A percentile compares a stretch with the other conserved stretches of the same genome.
phyloP scores from a whole-genome alignment of 169 alveolate genomes.

The Babesia ovis region DNA sequence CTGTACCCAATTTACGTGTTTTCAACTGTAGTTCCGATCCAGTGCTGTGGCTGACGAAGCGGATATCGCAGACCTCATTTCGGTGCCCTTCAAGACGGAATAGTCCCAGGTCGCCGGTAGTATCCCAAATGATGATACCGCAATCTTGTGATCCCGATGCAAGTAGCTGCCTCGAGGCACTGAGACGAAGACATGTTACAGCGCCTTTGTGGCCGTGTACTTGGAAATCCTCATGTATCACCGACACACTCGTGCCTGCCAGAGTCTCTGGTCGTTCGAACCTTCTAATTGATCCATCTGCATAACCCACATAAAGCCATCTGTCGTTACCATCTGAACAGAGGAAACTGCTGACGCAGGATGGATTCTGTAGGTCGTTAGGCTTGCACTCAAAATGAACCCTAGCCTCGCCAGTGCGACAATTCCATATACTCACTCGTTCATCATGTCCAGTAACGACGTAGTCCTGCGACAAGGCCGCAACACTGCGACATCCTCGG shows the following conservation, averaged over 20 bases:
- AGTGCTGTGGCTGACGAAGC: constrained; percentile 44
- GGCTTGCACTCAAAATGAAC: constrained; percentile 27
- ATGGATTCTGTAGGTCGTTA: constrained; percentile 6
- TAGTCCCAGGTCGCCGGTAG: constrained; percentile 79
- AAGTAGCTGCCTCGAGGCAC: constrained; percentile 55
- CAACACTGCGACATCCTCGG: constrained; percentile 35
- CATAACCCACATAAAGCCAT: constrained; percentile 57
- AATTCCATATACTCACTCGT: constrained; percentile 27
- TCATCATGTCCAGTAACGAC: constrained; percentile 43
- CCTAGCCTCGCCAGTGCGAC: constrained; percentile 42
- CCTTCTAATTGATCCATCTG: constrained; percentile 54
- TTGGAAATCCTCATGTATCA: constrained; percentile 43
- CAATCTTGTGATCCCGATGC: constrained; percentile 85
- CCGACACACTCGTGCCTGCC: not conserved
- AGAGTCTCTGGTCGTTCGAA: constrained; percentile 11
- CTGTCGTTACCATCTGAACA: constrained; percentile 4
- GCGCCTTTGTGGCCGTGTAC: constrained; percentile 57
- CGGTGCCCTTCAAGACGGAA: constrained; percentile 81
- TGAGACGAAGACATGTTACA: constrained; percentile 36
- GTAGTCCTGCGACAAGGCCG: constrained; percentile 33
- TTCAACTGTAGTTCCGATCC: constrained; percentile 33
- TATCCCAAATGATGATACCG: constrained; percentile 85
- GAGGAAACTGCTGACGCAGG: constrained; percentile 32
- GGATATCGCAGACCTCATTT: constrained; percentile 79
- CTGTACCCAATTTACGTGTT: constrained; percentile 21